Evolutionary conservation across 75 land plant genomes (phyloP), one percentile per base, ranked within the genome.

Genomic region (Larix kaempferi): DNA sequence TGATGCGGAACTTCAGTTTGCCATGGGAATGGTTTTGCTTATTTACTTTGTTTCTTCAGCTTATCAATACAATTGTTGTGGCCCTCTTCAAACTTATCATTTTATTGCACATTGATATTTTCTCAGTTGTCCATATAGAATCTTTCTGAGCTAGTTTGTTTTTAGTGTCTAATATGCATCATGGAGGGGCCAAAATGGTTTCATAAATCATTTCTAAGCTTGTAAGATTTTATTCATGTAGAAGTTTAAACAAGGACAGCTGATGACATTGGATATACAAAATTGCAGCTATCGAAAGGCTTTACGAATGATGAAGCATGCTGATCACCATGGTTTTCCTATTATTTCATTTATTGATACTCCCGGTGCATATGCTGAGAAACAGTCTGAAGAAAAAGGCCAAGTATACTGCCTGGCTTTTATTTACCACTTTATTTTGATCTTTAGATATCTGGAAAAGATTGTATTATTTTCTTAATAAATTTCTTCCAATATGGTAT

Each of bases 311-410:
- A 95, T 95, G 95, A 72, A 80, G 55, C 90, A 95, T 86, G 98
- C 95, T 66, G 93, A 92, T 59, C 91, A 91, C 71, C 93, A 89
- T 84, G 95, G 98, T 19, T 88, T 95, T 64, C 98, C 98, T 16
- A 93, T 95, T 12, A 78, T 95, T 58, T 86, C 98, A 59, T 95
- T 95, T 71, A 81, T 95, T 80, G 98, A 95, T 79, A 95, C 95
- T 44, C 95, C 98, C 22, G 98, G 98, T 35, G 98, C 98, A 49
- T 95, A 79, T 89, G 98, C 98, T 23, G 98, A 92, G 76, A 80
- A 91, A 29, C 87, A 82, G 85, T 94, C 95, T 71, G 98, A 95
- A 67, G 91, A 91, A 78, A 84, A 84, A 79, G 98, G 98, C 58
- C 95, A 95, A 79, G 98, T 95, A 87, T 69, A 69, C n/a, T 69